Conservation (phyloP, 345 rosid species). For the Pelargonium nanum region DNA sequence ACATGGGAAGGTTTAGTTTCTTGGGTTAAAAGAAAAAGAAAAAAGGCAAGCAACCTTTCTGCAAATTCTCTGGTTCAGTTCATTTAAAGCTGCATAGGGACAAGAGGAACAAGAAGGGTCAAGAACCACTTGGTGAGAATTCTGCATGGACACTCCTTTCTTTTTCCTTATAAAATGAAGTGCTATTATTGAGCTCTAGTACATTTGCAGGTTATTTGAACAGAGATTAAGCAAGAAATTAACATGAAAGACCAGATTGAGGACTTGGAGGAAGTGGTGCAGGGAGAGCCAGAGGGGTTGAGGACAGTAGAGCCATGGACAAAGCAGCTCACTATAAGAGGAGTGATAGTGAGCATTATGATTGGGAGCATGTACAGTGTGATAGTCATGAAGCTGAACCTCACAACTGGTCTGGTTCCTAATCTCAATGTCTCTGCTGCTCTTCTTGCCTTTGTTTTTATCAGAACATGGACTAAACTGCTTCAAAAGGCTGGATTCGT, state of each 20-base stretch:
- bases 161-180: neutral
- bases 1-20: neutral
- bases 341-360: conserved; percentile 56
- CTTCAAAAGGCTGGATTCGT: conserved; percentile 57
- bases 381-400: conserved; percentile 81
- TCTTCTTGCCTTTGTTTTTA: conserved; percentile 61
- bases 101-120: no score
- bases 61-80: neutral
- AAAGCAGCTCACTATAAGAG: conserved; percentile 61
- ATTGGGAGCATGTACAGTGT: conserved; percentile 71
- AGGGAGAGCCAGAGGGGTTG: conserved; percentile 6
- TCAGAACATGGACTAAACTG: conserved; percentile 72
- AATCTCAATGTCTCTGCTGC: conserved; percentile 86
- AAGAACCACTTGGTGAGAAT: no score
- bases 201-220: neutral
- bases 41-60: neutral
- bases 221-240: conserved; percentile 20
- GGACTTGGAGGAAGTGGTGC: conserved; percentile 7
- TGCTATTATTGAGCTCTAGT: neutral
- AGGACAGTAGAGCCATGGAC: conserved; percentile 59
- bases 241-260: conserved; percentile 16
- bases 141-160: neutral
- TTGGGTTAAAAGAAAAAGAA: neutral
- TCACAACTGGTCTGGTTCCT: conserved; percentile 68
- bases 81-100: no score